Percentiles rank a stretch among this genome's conserved stretches.
Evolutionary conservation across 1,284 basidiomycete genomes (phyloP).

Genomic region (Sporisorium sorghi): DNA sequence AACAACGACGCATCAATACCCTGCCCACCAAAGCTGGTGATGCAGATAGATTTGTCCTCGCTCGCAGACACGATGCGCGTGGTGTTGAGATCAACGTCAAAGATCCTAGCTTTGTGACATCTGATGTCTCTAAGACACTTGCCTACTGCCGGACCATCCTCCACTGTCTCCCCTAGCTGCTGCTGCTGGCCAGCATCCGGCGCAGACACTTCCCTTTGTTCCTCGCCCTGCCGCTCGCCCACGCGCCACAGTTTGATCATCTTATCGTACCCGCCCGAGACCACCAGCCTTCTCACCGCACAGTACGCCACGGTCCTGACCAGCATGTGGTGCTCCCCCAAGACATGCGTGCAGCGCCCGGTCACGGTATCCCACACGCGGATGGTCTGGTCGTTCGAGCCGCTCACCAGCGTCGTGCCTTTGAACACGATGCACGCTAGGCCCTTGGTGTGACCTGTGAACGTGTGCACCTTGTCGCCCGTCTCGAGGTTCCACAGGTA

Average conservation of each 20-base stretch:
- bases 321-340: constrained; percentile 45
- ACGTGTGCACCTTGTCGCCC: constrained; percentile 40
- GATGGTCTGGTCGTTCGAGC: constrained; percentile 58
- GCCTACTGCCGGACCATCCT: background rate
- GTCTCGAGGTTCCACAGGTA: constrained; percentile 53
- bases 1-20: constrained; percentile 49
- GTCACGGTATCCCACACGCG: constrained; percentile 53
- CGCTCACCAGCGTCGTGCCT: constrained; percentile 48
- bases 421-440: constrained; percentile 55
- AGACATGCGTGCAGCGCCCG: constrained; percentile 41
- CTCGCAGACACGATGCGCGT: constrained; percentile 55
- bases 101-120: constrained; percentile 42
- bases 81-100: constrained; percentile 55
- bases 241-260: constrained; percentile 50
- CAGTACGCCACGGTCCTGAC: constrained; percentile 54
- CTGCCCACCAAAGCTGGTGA: constrained; percentile 45
- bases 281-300: constrained; percentile 29
- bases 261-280: constrained; percentile 57
- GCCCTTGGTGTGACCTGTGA: constrained; percentile 50
- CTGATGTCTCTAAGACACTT: constrained; percentile 31
- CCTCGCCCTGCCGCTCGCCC: background rate
- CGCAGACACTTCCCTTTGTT: no score
- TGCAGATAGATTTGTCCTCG: constrained; percentile 53
- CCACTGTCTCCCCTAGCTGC: background rate
- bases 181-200: background rate